Evolutionary conservation across 179 eudicot species (phyloP), one percentile per base, ranked within the genome.

Genomic region (Camellia oleifera): DNA sequence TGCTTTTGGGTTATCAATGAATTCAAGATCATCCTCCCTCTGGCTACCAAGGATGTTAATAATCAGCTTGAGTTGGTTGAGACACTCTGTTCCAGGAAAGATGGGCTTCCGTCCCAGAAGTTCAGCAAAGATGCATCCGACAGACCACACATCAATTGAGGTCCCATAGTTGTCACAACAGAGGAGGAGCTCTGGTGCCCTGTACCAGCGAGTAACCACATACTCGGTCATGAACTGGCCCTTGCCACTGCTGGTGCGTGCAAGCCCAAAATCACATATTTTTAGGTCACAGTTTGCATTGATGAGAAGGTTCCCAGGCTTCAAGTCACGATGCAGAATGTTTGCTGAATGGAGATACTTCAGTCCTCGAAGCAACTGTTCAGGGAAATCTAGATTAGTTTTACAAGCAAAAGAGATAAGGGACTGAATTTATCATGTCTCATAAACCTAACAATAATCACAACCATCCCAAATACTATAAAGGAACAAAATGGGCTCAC

Each of bases 91-190:
- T 14, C 97, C 97, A 0, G 94, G 94, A 64, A 91, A 92, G 62
- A 92, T 80, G 5, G 97, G 97, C 76, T 92, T 92, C 10, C 94
- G 86, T 12, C 97, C 97, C 52, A 92, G 89, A 66, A 92, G 91
- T 79, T 92, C 97, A n/a, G 97, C 97, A 71, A 92, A 92, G 65
- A 92, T 92, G 81, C 97, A 92, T 13, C 97, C 97, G 0, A 92
- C 97, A 17, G 94, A 92, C 94, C 94, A 92, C n/a, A 91, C 91
- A 42, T 92, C 97, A 32, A 92, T 91, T 3, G 97, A 90, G 18
- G 91, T 92, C n/a, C 90, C 92, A 23, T 92, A 92, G 82, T 92
- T 91, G 84, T 92, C 94, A 69, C 97, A 92, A 77, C 92, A 90
- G 17, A 92, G 85, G 4, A 92, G 91, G n/a, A 92, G 90, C 74